phyloP scores from a whole-genome alignment of 257 asterid genomes.

The Fraxinus quadrangulata region DNA sequence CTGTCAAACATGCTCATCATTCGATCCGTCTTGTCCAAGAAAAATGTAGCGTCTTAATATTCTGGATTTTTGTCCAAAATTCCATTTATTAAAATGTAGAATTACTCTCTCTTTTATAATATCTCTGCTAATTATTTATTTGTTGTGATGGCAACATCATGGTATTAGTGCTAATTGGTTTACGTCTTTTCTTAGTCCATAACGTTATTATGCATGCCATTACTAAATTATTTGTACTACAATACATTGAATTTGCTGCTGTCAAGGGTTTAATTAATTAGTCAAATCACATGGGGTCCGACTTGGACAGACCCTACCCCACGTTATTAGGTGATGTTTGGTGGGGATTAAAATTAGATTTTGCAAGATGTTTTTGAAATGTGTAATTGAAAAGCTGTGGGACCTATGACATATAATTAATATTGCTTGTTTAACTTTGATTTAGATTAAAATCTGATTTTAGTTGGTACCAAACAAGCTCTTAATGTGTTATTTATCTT shows the following conservation, averaged over 20 bases:
- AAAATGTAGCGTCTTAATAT: neutral
- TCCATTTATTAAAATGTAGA: constrained; percentile 46
- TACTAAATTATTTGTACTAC: constrained; percentile 33
- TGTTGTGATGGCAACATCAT: neutral
- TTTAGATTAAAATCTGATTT: too few relatives aligned
- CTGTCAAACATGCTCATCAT: neutral
- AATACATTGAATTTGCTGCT: constrained; percentile 62
- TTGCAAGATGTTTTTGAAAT: too few relatives aligned
- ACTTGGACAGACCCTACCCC: constrained; percentile 54
- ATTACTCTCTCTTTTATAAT: constrained; percentile 35
- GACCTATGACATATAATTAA: too few relatives aligned
- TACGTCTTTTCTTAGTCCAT: constrained; percentile 30
- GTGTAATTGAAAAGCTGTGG: too few relatives aligned
- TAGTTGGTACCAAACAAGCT: too few relatives aligned
- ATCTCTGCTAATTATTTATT: constrained; percentile 9
- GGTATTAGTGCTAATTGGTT: constrained; percentile 19
- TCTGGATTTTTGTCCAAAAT: constrained; percentile 38
- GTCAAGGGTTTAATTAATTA: constrained; percentile 47
- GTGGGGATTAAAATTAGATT: too few relatives aligned
- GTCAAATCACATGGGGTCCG: constrained; percentile 85
- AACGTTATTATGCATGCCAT: constrained; percentile 68
- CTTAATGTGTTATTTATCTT: too few relatives aligned
- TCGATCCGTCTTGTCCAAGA: constrained; percentile 10
- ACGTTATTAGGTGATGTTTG: neutral
- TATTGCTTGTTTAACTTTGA: too few relatives aligned